Evolutionary conservation across 2,329 filamentous ascomycete genomes (phyloP).

Genomic region (Penicillium occitanis): DNA sequence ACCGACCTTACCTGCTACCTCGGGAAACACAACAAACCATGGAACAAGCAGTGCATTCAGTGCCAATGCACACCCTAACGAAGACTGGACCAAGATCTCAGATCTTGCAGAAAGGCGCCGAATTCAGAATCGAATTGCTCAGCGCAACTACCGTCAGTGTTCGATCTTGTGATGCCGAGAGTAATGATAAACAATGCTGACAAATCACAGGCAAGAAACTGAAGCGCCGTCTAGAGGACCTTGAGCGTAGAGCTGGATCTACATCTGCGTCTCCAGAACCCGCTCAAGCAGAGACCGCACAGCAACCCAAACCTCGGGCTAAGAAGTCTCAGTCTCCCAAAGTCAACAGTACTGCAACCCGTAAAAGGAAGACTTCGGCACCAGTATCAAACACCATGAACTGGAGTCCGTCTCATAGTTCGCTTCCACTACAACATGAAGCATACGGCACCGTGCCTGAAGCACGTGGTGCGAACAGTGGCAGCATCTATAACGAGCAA

Average conservation of each 20-base stretch:
- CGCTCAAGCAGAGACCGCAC: conserved; percentile 54
- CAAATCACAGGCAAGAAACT: conserved; percentile 60
- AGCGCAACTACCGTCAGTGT: conserved; percentile 86
- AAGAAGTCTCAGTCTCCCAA: conserved; percentile 28
- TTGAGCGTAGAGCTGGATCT: conserved; percentile 61
- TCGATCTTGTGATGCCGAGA: not conserved
- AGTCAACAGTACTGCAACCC: conserved; percentile 23
- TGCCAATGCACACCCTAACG: conserved; percentile 88
- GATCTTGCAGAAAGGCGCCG: conserved; percentile 90
- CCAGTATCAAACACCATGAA: conserved; percentile 47
- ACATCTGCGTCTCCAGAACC: conserved; percentile 63
- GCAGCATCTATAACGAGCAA: conserved; percentile 35
- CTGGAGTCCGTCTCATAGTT: not conserved
- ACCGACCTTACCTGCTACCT: conserved; percentile 32
- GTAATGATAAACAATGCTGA: not conserved
- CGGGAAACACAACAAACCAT: conserved; percentile 63
- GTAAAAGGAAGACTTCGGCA: conserved; percentile 28
- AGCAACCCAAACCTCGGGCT: conserved; percentile 26
- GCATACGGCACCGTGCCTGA: conserved; percentile 7
- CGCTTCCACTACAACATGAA: not conserved
- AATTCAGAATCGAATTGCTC: conserved; percentile 97
- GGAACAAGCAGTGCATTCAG: conserved; percentile 93
- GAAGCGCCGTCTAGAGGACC: conserved; percentile 65
- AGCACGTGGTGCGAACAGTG: not conserved
- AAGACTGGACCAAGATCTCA: conserved; percentile 99